Conservation (phyloP, 1,284 basidiomycete species). For the Heliocybe sulcata region DNA sequence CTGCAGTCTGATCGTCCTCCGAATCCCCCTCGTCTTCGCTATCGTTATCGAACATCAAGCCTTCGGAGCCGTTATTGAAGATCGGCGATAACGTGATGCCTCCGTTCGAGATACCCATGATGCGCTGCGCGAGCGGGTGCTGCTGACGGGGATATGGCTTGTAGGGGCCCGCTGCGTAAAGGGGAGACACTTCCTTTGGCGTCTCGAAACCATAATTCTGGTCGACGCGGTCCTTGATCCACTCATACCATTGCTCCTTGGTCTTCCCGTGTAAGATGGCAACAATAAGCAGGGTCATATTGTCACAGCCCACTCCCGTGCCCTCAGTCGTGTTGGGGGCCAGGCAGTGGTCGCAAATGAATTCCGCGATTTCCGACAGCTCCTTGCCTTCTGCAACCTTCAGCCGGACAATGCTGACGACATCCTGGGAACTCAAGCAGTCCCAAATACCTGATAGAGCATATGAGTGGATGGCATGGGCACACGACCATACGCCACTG, state of each 20-base stretch:
- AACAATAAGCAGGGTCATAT: constrained; percentile 96
- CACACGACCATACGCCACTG: neutral
- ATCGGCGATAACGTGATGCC: neutral
- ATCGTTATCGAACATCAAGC: constrained; percentile 50
- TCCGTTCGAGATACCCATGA: too few relatives aligned
- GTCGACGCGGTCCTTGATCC: constrained; percentile 85
- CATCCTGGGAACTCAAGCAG: constrained; percentile 90
- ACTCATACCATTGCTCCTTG: constrained; percentile 88
- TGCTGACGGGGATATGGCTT: constrained; percentile 17
- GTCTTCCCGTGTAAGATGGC: constrained; percentile 85
- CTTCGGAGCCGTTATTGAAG: neutral
- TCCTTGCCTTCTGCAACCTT: constrained; percentile 79
- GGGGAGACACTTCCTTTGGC: constrained; percentile 56
- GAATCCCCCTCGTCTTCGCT: constrained; percentile 47
- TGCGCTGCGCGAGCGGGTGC: constrained; percentile 10
- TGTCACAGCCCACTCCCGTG: constrained; percentile 94
- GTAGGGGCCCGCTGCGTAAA: constrained; percentile 54
- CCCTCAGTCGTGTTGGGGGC: constrained; percentile 92
- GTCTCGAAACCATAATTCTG: constrained; percentile 67
- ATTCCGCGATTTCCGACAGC: constrained; percentile 80
- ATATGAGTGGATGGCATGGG: constrained; percentile 7
- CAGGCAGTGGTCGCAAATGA: constrained; percentile 90
- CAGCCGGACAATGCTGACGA: constrained; percentile 84
- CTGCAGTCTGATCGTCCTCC: constrained; percentile 34
- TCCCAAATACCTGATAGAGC: constrained; percentile 88